Evolutionary conservation across 257 asterid genomes (phyloP), one percentile per base, ranked within the genome.

Genomic region (Plantago ovata): DNA sequence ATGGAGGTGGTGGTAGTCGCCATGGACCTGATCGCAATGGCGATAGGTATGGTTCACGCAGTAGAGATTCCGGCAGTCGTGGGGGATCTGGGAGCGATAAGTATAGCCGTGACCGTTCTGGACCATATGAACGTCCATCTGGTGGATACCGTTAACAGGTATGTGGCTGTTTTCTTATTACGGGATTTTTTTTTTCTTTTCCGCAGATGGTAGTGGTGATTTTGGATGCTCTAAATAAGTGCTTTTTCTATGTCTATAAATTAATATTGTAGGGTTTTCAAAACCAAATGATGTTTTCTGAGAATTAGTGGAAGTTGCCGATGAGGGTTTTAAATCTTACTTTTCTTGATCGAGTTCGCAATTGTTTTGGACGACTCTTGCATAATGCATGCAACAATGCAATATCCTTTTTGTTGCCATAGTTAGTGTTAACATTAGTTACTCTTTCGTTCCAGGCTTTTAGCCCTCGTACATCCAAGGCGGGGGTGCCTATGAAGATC

Each of bases 1-100:
- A 75, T 53, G 85, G 93, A 2, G 72, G 82, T 9, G 77, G 86
- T 42, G 76, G 79, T 63, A 73, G 82, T 38, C 84, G 88, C 22
- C 56, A 76, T 80, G 95, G 98, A 51, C 95, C 95, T 45, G 97
- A 92, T 19, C 81, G 98, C 20, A 82, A 73, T 44, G 96, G 96
- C 7, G 98, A 92, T 62, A 80, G 86, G 43, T 63, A 69, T 58
- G 67, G 94, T 73, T 81, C 95, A 22, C 79, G 84, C 43, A 76
- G 76, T 68, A 75, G 84, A 41, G 94, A 84, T 55, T 77, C 85
- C 9, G 88, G 89, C 19, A 81, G 81, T 59, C 82, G 77, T 48
- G 85, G 87, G 38, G 92, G 95, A 47, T 73, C 79, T 0, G 79
- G 81, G 56, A 80, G 70, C 70, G 96, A 92, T 40, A 81, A 82